Evolutionary conservation across 176 grass and related monocot genomes (phyloP), one percentile per base, ranked within the genome.

Genomic region (Chrysopogon serrulatus): DNA sequence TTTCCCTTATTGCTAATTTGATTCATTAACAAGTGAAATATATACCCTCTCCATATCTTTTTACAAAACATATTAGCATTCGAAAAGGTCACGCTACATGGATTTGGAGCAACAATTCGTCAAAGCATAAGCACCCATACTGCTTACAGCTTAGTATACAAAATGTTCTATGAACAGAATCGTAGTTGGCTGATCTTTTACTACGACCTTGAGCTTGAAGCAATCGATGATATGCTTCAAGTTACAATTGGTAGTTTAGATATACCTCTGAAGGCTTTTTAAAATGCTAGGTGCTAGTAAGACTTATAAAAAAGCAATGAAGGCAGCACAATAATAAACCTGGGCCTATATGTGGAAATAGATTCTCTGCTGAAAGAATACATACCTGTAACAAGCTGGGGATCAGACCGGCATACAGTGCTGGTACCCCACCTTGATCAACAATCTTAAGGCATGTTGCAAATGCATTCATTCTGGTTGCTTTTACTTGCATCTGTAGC

Each of bases 301-400:
- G 51, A 6, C 53, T 56, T 24, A 24, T 57, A 24, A 57, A 24
- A 57, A 57, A 24, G n/a, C n/a, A n/a, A 39, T 57, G 54, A 24
- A 4, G 53, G 8, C 23, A 24, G 54, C 4, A 26, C 26, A 62
- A 15, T 62, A 63, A 17, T 15, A 81, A 56, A 48, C 14, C 8
- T 61, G 66, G 31, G 23, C 30, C 54, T 3, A 48, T 80, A 60
- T 36, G 10, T 83, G 36, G 28, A 82, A 78, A 39, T 56, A 27
- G 14, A 68, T 61, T 74, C 24, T 78, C 67, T 79, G 64, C 59
- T 68, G 34, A 30, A 62, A 61, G 27, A 70, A 69, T 63, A 74
- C 65, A 57, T 91, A 99, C 97, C 93, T 99, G 97, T 86, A 99
- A 73, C 84, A 99, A 88, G 81, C 97, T 99, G 49, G 97, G 97